Evolutionary conservation across 768 basidiomycete species (phyloP), one percentile per base, ranked within the genome.

Genomic region (Lactarius tabidus): DNA sequence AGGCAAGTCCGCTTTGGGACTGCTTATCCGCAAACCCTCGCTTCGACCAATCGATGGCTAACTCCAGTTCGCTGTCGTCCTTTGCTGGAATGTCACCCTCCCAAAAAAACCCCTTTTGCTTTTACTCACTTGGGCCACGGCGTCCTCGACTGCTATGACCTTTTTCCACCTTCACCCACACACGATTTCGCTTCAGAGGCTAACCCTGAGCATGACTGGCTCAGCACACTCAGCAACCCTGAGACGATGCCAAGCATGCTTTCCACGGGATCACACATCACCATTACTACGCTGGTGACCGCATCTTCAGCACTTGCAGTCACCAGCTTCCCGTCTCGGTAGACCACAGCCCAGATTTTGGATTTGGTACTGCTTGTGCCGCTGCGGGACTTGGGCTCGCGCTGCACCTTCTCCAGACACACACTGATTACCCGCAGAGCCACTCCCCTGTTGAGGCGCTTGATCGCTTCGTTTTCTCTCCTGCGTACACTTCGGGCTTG

Each of bases 11-110:
- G 89, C 91, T 0, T 93, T 91, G 91, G 53, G 90, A 91, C 75
- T 93, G 91, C 90, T 84, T 93, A 66, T 90, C 89, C 28, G 80
- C 88, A 28, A 92, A 93, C 71, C 91, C 91, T 9, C 80, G 91
- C 0, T 80, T 93, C 20, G 90, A 90, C 66, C 78, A 83, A 17
- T 81, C 81, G 57, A 75, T 75, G 18, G 74, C 77, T 23, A 77
- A 75, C 36, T 79, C 77, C 69, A 75, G 73, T 58, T 66, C 63
- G 4, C 77, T 76, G 41, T 76, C 80, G 36, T 80, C 80, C 23
- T 79, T 79, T 26, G 75, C 79, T 29, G 74, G 75, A 61, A 73
- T 79, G 62, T 81, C 85, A n/a, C 84, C 86, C 9, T 78, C 82
- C 6, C 86, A n/a, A 85, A 4, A 84, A 85, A 28, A 81, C 82